Evolutionary conservation across 345 rosid genomes (phyloP), one percentile per base, ranked within the genome.

Genomic region (Toxicodendron radicans): DNA sequence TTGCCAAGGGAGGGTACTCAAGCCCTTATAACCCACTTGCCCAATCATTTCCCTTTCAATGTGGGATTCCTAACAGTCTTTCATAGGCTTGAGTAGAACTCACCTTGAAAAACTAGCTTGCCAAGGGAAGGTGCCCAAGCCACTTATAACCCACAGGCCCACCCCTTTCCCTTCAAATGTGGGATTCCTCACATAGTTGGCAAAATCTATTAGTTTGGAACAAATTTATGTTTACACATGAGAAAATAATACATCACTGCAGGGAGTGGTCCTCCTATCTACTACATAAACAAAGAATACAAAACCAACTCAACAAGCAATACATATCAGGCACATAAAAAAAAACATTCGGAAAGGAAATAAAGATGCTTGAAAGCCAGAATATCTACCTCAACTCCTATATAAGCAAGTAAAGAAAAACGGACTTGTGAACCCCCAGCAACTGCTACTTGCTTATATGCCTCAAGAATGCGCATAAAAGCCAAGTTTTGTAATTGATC

Each of bases 401-500:
- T 76, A 83, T 82, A 81, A 81, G 95, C 84, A 85, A 95, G 97
- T 73, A 95, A 82, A 71, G 97, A 92, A 81, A 88, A 86, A 59
- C 94, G 91, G 66, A 84, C 82, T 83, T 87, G 84, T 32, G 95
- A 90, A 80, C 90, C 88, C 75, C 99, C 99, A 79, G 99, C 86
- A 68, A 87, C 59, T 74, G 91, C 85, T 79, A 87, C 79, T 81
- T 91, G 97, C 76, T 91, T 95, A 75, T 89, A 87, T 53, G 95
- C 94, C 75, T 92, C 97, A 79, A 90, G 76, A 75, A 95, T 91
- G 68, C 90, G 95, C 54, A 78, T 76, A 67, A 84, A 87, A 59
- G 91, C 87, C 81, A 86, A 80, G 75, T 75, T 88, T 82, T 95
- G 99, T 79, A 92, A 79, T 76, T 81, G 84, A 85, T 91, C 99